phyloP scores from a whole-genome alignment of 129 eudicot species.

The Saposhnikovia divaricata region DNA sequence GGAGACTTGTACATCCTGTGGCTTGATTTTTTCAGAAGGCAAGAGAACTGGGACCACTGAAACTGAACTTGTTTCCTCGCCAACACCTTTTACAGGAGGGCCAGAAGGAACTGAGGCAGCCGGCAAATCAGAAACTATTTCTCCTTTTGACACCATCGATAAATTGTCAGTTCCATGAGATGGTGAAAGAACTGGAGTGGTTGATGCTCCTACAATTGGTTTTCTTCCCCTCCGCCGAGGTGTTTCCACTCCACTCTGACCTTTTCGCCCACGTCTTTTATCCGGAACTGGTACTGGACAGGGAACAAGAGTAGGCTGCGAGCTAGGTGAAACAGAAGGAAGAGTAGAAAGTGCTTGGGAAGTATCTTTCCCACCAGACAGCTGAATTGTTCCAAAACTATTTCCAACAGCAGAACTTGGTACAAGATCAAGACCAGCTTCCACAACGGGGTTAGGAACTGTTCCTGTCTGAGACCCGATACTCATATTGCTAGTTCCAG shows the following conservation, averaged over 20 bases:
- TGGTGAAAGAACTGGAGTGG: constrained; percentile 27
- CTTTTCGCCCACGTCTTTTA: constrained; percentile 45
- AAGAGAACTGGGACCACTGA: constrained; percentile 20
- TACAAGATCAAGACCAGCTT: constrained; percentile 13
- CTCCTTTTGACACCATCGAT: constrained; percentile 11
- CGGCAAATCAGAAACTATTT: constrained; percentile 9
- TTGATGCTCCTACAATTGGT: constrained; percentile 32
- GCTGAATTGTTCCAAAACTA: constrained; percentile 23
- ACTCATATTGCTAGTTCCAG: constrained; percentile 11
- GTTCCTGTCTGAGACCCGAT: constrained; percentile 15
- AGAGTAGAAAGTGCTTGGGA: constrained; percentile 20
- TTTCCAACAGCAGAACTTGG: constrained; percentile 22
- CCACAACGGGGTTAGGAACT: neutral
- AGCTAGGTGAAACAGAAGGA: constrained; percentile 28
- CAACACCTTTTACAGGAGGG: constrained; percentile 18
- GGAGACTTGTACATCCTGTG: constrained; percentile 11
- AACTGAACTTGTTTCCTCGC: constrained; percentile 16
- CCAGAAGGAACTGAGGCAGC: constrained; percentile 18
- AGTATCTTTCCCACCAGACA: constrained; percentile 18
- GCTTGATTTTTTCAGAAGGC: constrained; percentile 13
- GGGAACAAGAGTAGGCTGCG: constrained; percentile 18
- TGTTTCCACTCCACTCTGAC: constrained; percentile 41
- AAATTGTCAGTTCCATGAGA: constrained; percentile 26
- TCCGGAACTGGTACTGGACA: constrained; percentile 33
- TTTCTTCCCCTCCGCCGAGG: constrained; percentile 47